Evolutionary conservation across 2,329 filamentous ascomycete species (phyloP), one percentile per base, ranked within the genome.

Genomic region (Neonectria neomacrospora): DNA sequence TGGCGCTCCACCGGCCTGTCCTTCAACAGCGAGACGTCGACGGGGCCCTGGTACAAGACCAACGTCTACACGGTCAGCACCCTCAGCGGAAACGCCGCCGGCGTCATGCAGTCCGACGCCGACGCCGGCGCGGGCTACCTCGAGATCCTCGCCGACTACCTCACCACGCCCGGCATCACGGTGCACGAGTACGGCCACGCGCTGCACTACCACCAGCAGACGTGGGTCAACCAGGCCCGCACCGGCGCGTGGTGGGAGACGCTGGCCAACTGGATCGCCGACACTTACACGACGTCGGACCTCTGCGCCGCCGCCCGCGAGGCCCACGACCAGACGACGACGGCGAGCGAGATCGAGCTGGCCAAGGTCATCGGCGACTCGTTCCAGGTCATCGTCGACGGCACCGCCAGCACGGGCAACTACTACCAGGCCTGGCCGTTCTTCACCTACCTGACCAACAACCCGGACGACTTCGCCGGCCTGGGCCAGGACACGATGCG

Each of bases 361-460:
- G 72, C 73, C 30, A 84, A 83, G 67, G 75, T 81, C n/a, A 80
- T 85, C 6, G 76, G 80, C 0, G 79, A 84, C 64, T 81, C 82
- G 3, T 80, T 77, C 71, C 82, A 83, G 63, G 80, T 82, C 23
- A 75, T 85, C 4, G 81, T 85, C 3, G 83, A 85, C 48, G 83
- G 80, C 3, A 75, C 78, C 0, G 63, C 67, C 0, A 70, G 73
- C 32, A 73, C 75, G 2, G 83, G 79, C 12, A 85, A 85, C 72
- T 82, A 85, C 69, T 85, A 86, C 73, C 76, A 85, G 63, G 80
- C 83, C 3, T 86, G 82, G 82, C 83, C 83, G 0, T 83, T 85
- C 64, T 70, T 85, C 32, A 73, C 79, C 1, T 85, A 83, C 70
- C 71, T 85, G 54, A 80, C 80, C 41, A 79, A 81, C 66, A 85